A percentile compares a stretch with the other conserved stretches of the same genome.
Evolutionary conservation across 768 basidiomycete genomes (phyloP).

Genomic region (Pleurotus tuoliensis): DNA sequence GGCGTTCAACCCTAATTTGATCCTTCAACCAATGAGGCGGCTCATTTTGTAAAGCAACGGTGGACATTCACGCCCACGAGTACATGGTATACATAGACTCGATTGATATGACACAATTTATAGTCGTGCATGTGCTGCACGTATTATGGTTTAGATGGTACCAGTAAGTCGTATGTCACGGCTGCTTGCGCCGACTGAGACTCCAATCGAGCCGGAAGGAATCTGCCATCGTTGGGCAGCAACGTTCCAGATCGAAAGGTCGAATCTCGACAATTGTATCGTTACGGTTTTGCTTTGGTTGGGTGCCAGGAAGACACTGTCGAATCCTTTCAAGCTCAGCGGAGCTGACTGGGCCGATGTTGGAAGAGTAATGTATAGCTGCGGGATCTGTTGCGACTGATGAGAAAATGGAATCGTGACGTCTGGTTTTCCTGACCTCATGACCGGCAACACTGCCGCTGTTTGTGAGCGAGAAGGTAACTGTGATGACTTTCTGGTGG

Average conservation of each 20-base stretch:
- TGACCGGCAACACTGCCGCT: conserved; percentile 49
- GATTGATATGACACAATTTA: too few species aligned
- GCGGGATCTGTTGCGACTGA: conserved; percentile 37
- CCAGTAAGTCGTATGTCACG: conserved; percentile 44
- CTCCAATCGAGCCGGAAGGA: conserved; percentile 42
- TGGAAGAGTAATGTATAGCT: conserved; percentile 51
- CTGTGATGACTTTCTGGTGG: conserved; percentile 47
- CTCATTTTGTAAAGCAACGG: too few species aligned
- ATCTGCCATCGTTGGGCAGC: conserved; percentile 51
- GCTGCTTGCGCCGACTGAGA: conserved; percentile 47
- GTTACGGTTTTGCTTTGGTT: conserved; percentile 44
- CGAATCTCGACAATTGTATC: conserved; percentile 44
- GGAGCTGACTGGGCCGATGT: conserved; percentile 45
- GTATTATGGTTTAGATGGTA: conserved; percentile 18
- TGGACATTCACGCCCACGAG: too few species aligned
- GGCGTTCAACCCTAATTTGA: too few species aligned
- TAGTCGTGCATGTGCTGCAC: too few species aligned
- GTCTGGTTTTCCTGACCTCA: conserved; percentile 34
- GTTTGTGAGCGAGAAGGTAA: conserved; percentile 50
- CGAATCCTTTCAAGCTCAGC: conserved; percentile 52
- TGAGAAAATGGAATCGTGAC: background rate
- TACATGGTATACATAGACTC: too few species aligned
- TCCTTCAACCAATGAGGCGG: too few species aligned
- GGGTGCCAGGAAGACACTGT: conserved; percentile 40
- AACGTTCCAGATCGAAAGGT: conserved; percentile 54